Evolutionary conservation across 2,329 filamentous ascomycete species (phyloP), one percentile per base, ranked within the genome.

Genomic region (Microdochium bolleyi): DNA sequence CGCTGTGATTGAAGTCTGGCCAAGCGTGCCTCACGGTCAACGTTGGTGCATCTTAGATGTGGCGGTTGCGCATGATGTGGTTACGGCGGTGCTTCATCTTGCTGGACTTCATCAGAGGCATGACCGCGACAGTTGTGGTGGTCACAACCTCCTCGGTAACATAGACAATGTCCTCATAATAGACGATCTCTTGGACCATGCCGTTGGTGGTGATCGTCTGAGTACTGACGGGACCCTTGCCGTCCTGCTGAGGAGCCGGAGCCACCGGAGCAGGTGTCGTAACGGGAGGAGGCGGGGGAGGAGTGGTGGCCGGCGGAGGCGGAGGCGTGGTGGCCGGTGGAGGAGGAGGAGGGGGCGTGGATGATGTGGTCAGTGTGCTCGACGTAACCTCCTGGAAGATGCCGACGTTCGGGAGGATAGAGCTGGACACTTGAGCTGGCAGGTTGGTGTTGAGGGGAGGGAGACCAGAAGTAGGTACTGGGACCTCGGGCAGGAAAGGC

Each of bases 101-200:
- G 11, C 56, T 55, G 2, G 61, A 55, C 30, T 64, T 66, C 19
- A 58, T 51, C n/a, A 62, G 62, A 8, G 67, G 63, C 24, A 67
- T 64, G 11, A 65, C 62, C 2, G 70, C 70, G n/a, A 72, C 66
- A 0, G 75, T 75, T 4, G 70, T 64, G 2, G 72, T 72, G 22
- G 67, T 64, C 24, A 71, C 69, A 14, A 69, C 61, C 24, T 72
- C 63, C 52, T 74, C 66, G 0, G 77, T 82, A 16, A 81, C 76
- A 51, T 75, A 81, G 25, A 82, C 73, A 3, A 75, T 61, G 48
- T 78, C 73, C 66, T 83, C 73, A 51, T 79, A 75, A 75, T 78
- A 81, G 13, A 82, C 64, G 22, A 85, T 73, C 67, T 84, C 76
- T 56, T 73, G 73, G 13, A 85, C 77, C 7, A 74, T 59, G 48